Conservation (phyloP, 1,284 basidiomycete species). For the Moesziomyces aphidis region DNA sequence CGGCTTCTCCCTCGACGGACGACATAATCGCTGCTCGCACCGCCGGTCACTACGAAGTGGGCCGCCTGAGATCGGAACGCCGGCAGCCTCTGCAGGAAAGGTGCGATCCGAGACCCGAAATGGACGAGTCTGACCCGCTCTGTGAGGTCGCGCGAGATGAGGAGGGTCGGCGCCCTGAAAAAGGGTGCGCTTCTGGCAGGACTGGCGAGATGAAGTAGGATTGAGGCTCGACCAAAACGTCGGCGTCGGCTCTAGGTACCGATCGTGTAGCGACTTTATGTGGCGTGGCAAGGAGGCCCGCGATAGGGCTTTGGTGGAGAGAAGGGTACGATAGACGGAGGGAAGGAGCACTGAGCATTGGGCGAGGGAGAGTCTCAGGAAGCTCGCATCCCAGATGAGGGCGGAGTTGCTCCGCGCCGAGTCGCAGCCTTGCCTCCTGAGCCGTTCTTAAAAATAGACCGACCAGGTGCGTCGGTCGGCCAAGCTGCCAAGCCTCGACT, state of each 20-base stretch:
- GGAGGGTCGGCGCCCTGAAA: neutral
- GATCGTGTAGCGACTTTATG: too few species aligned
- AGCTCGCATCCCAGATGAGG: neutral
- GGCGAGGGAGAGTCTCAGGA: neutral
- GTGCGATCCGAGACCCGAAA: neutral
- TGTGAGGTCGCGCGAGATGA: neutral
- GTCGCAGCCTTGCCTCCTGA: neutral
- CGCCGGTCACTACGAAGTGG: too few species aligned
- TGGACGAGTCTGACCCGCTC: neutral
- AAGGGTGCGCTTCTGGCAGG: too few species aligned
- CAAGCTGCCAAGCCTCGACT: neutral
- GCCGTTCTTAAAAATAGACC: neutral
- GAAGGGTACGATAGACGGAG: neutral
- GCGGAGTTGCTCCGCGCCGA: neutral
- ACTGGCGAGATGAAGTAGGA: too few species aligned
- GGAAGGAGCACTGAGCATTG: neutral
- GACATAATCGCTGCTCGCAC: neutral
- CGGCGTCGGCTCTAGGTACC: too few species aligned
- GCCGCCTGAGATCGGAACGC: too few species aligned
- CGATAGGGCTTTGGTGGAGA: neutral
- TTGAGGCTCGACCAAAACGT: too few species aligned
- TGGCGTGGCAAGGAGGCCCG: too few species aligned
- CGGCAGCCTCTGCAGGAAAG: too few species aligned
- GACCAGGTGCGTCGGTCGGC: neutral
- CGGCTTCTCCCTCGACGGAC: neutral